Base-by-base conservation (phyloP, 352 stramenopile species). In the Peronospora tabacina region DNA sequence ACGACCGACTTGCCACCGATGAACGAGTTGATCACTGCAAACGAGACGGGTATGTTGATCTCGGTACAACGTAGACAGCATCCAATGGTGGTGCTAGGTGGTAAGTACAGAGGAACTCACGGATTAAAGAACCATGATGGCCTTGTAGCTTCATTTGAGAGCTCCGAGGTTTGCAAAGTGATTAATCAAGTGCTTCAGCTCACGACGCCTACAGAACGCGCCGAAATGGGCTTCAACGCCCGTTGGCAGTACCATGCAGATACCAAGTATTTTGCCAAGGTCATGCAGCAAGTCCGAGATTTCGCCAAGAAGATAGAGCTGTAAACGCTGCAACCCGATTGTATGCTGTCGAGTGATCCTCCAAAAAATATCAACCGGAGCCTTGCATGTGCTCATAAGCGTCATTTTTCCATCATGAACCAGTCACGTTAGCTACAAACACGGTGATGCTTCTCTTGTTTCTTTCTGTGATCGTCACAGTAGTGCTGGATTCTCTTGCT, bases 1-100 rank as follows among this genome's bases (percentile, higher is more conserved):
- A 72, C 76, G 3, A 79, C 60, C 0, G 63, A 85, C 44, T 33
- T 69, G 9, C 54, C 68, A 34, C 76, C 76, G n/a, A 85, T 87
- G 73, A 87, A 85, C 36, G 76, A 87, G 44, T 44, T 85, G 37
- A 47, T 77, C 11, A 52, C 20, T 19, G 53, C 37, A 8, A 61
- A 59, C 24, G 44, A 60, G 19, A 55, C 52, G 11, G 65, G 65
- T 9, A 24, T 73, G 8, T 30, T 65, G 16, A 32, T 70, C 13
- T 29, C 55, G 0, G 47, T 57, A 13, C 33, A 44, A 2, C 28
- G 15, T 0, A 16, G 58, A 15, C 59, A 49, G 4, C 30, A 35
- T 35, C 30, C 49, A 8, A 54, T 55, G 58, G 51, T 64, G 7
- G n/a, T 75, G 33, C 20, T 75, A 2, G 58, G 62, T 7, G 66